These are phyloP conservation scores for Gaultheria prostrata DNA, from an alignment of 148 eudicot genomes.

Conservation along the genomic window DNA sequence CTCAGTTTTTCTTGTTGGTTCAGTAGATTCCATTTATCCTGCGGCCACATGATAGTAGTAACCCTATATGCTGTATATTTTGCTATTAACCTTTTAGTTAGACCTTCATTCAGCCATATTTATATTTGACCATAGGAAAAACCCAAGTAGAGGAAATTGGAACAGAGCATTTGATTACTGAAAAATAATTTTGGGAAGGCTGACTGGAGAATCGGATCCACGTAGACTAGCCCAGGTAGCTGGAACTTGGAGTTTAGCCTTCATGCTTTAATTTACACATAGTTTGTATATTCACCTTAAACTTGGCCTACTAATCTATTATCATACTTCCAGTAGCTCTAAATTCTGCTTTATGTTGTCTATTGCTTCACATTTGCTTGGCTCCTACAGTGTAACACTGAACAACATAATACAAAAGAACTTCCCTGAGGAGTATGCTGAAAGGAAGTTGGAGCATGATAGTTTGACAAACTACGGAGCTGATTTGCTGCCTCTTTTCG, in stretches of 20 bases:
- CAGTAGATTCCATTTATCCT: neutral
- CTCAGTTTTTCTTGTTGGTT: neutral
- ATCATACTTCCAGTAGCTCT: neutral
- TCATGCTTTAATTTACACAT: neutral
- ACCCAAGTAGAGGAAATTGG: neutral
- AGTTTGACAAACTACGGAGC: slow-evolving; percentile 59
- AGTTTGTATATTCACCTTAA: neutral
- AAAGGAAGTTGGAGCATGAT: slow-evolving; percentile 78
- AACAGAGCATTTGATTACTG: neutral
- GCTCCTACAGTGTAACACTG: slow-evolving; percentile 77
- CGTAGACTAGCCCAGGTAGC: neutral
- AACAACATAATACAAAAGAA: slow-evolving; percentile 88
- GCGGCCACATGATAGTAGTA: neutral
- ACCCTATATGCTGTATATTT: neutral
- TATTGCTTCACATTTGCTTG: slow-evolving; percentile 12
- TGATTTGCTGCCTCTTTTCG: slow-evolving; percentile 94
- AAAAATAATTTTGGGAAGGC: neutral
- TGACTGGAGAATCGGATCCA: neutral
- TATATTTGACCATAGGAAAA: neutral
- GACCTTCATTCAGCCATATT: slow-evolving; percentile 2
- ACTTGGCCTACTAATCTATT: neutral
- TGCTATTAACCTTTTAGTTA: neutral
- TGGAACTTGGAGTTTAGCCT: slow-evolving; percentile 6
- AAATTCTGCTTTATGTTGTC: neutral
- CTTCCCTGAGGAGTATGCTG: slow-evolving; percentile 87